Conservation (phyloP, 2,329 filamentous ascomycete species). For the Daldinia sp. region DNA sequence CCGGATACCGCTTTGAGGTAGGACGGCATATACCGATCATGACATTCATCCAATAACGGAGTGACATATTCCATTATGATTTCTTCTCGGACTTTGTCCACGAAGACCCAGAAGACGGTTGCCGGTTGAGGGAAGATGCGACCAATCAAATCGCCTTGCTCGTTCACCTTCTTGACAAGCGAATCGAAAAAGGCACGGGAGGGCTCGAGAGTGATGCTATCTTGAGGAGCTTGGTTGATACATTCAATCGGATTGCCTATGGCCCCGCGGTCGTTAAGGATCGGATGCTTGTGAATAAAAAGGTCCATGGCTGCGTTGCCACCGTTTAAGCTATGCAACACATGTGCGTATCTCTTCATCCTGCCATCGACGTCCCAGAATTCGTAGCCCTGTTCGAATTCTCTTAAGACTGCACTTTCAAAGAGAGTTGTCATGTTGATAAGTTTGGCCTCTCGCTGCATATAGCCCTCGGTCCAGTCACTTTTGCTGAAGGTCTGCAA, state of each 20-base stretch:
- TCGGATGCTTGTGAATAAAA: slow-evolving; percentile 87
- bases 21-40: slow-evolving; percentile 74
- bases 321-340: slow-evolving; percentile 83
- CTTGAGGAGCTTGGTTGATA: slow-evolving; percentile 71
- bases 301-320: slow-evolving; percentile 80
- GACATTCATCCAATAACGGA: slow-evolving; percentile 85
- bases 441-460: slow-evolving; percentile 74
- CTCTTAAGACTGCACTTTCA: slow-evolving; percentile 86
- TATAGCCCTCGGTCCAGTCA: slow-evolving; percentile 80
- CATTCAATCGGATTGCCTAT: slow-evolving; percentile 83
- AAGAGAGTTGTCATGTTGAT: slow-evolving; percentile 81
- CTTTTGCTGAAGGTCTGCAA: slow-evolving; percentile 79
- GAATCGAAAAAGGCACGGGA: slow-evolving; percentile 82
- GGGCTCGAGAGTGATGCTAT: slow-evolving; percentile 79
- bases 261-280: slow-evolving; percentile 77
- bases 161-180: slow-evolving; percentile 78
- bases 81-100: slow-evolving; percentile 85
- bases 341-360: slow-evolving; percentile 89
- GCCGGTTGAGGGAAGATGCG: slow-evolving; percentile 79
- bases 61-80: slow-evolving; percentile 88
- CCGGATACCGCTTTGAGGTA: slow-evolving; percentile 90
- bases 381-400: slow-evolving; percentile 94
- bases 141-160: slow-evolving; percentile 81
- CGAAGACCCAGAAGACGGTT: slow-evolving; percentile 77
- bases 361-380: slow-evolving; percentile 85